A percentile compares a stretch with the other conserved stretches of the same genome.
Conservation (phyloP, 768 basidiomycete genomes). For the Auricularia sp. region DNA sequence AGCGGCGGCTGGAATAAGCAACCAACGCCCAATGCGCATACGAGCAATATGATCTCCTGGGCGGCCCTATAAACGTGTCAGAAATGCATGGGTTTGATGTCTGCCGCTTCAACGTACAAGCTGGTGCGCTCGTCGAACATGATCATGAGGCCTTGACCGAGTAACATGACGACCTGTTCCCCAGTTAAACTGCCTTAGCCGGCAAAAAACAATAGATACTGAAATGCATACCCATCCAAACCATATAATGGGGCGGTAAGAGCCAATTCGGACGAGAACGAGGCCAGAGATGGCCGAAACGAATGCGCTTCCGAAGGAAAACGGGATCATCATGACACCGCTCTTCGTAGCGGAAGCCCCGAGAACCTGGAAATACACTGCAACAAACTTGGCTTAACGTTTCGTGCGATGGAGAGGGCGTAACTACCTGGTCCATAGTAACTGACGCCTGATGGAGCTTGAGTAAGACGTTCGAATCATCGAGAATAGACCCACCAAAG, state of each 20-base stretch:
- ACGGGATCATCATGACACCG: not conserved
- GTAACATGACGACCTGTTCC: constrained; percentile 29
- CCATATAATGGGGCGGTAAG: constrained; percentile 59
- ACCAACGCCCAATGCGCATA: constrained; percentile 25
- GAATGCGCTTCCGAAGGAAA: constrained; percentile 36
- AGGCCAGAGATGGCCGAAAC: constrained; percentile 50
- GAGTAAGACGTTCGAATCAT: not conserved
- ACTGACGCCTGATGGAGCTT: constrained; percentile 16
- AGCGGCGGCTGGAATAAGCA: constrained; percentile 19
- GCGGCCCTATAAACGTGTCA: constrained; percentile 13
- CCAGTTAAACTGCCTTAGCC: not conserved
- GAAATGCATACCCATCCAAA: constrained; percentile 31
- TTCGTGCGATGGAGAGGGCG: no score
- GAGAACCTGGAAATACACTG: constrained; percentile 64
- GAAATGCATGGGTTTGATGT: not conserved
- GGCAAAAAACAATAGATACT: not conserved
- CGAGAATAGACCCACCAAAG: constrained; percentile 34
- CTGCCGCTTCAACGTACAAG: constrained; percentile 22
- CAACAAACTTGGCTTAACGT: no score
- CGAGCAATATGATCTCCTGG: constrained; percentile 24
- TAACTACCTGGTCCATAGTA: constrained; percentile 47
- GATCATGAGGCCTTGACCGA: constrained; percentile 69
- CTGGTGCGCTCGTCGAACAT: constrained; percentile 50
- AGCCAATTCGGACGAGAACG: constrained; percentile 44
- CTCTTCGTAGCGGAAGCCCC: constrained; percentile 56